Conservation (phyloP, 177 flowering plant species). For the Vitis hybrid region DNA sequence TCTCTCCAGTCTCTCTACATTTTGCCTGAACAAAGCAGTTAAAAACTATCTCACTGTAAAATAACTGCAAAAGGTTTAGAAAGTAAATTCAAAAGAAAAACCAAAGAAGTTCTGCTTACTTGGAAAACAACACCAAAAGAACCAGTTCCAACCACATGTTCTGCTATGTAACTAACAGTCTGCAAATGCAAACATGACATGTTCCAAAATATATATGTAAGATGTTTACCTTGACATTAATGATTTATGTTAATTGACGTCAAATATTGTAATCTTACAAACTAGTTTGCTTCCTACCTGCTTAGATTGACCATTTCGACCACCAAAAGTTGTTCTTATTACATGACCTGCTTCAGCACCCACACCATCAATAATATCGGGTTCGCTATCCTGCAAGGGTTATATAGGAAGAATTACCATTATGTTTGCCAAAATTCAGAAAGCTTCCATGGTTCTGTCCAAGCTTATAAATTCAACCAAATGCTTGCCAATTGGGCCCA, state of each 20-base stretch:
- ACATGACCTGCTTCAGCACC: constrained; percentile 93
- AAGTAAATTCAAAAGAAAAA: not conserved
- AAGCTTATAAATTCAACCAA: not conserved
- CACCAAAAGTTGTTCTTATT: constrained; percentile 80
- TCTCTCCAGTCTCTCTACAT: constrained; percentile 96
- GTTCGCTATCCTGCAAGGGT: constrained; percentile 80
- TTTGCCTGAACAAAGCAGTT: constrained; percentile 62
- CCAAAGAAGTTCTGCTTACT: constrained; percentile 38
- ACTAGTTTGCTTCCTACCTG: constrained; percentile 52
- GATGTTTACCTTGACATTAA: not conserved
- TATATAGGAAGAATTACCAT: not conserved
- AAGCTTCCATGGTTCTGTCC: not conserved
- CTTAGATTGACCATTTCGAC: constrained; percentile 84
- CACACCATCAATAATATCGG: constrained; percentile 82
- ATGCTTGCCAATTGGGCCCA: too few species aligned
- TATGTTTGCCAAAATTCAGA: not conserved
- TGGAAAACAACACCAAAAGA: constrained; percentile 96
- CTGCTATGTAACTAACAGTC: constrained; percentile 85
- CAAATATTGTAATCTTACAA: not conserved
- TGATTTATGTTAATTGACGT: too few species aligned
- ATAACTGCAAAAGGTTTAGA: not conserved
- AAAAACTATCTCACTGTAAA: not conserved
- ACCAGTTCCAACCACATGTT: constrained; percentile 98
- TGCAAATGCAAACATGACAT: constrained; percentile 29
- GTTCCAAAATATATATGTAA: constrained; percentile 5